These are phyloP conservation scores for Diaporthe ilicicola DNA, from an alignment of 2,329 filamentous ascomycete genomes.

Conservation along the genomic window DNA sequence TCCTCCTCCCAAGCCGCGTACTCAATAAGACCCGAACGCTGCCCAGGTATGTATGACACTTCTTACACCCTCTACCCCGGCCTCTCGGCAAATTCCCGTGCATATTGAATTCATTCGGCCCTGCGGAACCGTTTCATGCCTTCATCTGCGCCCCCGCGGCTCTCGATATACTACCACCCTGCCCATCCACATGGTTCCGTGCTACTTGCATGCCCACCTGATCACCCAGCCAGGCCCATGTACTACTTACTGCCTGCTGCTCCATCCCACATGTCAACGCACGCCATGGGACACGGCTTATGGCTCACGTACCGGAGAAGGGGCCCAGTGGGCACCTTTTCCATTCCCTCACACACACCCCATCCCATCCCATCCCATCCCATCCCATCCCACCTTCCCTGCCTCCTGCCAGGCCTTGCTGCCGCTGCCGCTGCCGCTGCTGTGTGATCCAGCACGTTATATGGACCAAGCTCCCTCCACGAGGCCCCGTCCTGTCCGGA, in stretches of 20 bases:
- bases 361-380: no score
- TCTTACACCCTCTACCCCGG: slow-evolving; percentile 23
- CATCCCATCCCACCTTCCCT: slow-evolving; percentile 10
- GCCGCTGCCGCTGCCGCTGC: neutral
- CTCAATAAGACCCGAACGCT: neutral
- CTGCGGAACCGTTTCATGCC: slow-evolving; percentile 31
- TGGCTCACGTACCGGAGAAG: neutral
- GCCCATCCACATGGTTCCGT: neutral
- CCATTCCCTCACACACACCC: neutral
- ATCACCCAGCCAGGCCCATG: neutral
- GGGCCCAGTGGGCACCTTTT: slow-evolving; percentile 4
- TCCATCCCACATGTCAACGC: slow-evolving; percentile 30
- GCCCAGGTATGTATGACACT: slow-evolving; percentile 19
- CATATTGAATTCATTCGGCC: slow-evolving; percentile 31
- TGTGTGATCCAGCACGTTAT: slow-evolving; percentile 14
- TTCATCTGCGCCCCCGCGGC: neutral
- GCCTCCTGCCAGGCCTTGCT: neutral
- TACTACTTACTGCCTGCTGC: slow-evolving; percentile 22
- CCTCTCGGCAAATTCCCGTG: slow-evolving; percentile 25
- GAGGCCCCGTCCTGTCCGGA: neutral
- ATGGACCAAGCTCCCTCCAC: slow-evolving; percentile 8
- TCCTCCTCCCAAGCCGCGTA: neutral
- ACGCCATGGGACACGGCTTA: slow-evolving; percentile 17
- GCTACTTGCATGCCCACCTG: slow-evolving; percentile 8
- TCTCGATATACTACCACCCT: neutral